Evolutionary conservation across 148 eudicot species (phyloP), one percentile per base, ranked within the genome.

Genomic region (Persicaria maculosa): DNA sequence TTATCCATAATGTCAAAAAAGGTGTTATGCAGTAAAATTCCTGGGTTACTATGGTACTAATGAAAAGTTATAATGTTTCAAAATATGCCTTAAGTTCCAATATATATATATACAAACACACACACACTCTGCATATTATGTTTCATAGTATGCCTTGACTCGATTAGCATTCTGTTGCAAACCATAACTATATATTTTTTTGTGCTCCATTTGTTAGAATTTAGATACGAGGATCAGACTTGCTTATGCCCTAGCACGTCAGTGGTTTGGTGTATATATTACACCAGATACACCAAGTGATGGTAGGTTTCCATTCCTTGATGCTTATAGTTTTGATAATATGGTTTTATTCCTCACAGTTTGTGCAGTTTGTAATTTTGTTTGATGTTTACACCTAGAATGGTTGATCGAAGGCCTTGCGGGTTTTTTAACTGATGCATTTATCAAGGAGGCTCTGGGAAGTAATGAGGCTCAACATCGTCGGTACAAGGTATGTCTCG

Each of bases 391-490:
- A 15, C 55, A 85, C 81, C 52, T 87, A 96, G 99, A 90, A 77
- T 96, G 97, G 99, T 83, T 96, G 81, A 74, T 96, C 81, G 97
- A 96, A 62, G 99, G 99, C 74, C 94, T 96, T 80, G 97, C 99
- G 76, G 90, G 96, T 82, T 96, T 92, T 75, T 79, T 96, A 40
- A 86, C 97, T 75, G 97, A 96, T 83, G 81, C 88, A 46, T 96
- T 81, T 74, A 84, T 90, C 53, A 95, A 90, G 85, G 88, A 86
- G 54, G 90, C 84, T 79, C 78, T 95, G 54, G 98, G 98, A 71
- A 95, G 90, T 77, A 96, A 96, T 82, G 99, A 96, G 85, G 97
- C 97, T 62, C 92, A 92, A 54, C 92, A 87, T 85, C 84, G 99
- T 72, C 84, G 97, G 55, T 96, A 89, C 74, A 96, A 96, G 97